Evolutionary conservation across 2,329 filamentous ascomycete species (phyloP).

Genomic region (Colletotrichum viniferum): DNA sequence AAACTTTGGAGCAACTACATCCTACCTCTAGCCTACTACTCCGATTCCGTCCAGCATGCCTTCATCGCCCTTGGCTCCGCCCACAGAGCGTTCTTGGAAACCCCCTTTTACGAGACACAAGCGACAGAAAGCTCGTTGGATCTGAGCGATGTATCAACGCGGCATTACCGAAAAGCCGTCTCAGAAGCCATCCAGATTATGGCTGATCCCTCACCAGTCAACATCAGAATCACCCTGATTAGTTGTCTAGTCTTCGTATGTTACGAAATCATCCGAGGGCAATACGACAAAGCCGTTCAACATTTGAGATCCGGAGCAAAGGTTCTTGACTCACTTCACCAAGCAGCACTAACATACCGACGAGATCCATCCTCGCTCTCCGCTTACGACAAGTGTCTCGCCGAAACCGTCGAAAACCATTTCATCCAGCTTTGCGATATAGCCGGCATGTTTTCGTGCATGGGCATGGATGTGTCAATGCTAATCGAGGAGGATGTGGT

Average conservation of each 20-base stretch:
- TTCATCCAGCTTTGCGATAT: constrained; percentile 12
- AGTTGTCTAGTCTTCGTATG: constrained; percentile 13
- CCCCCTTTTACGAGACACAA: neutral
- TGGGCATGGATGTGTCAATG: constrained; percentile 10
- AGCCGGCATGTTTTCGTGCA: neutral
- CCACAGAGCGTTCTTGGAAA: neutral
- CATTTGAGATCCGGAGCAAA: neutral
- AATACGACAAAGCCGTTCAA: constrained; percentile 3
- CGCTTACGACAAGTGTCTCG: neutral
- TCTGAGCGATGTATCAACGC: neutral
- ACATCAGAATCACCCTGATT: constrained; percentile 4
- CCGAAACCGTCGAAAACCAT: neutral
- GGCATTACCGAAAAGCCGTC: constrained; percentile 7
- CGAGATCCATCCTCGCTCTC: neutral
- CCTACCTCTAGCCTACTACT: constrained; percentile 6
- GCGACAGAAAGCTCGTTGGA: neutral
- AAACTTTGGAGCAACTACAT: constrained; percentile 17
- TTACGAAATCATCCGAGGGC: constrained; percentile 7
- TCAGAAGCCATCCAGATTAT: constrained; percentile 9
- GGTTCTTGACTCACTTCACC: constrained; percentile 7
- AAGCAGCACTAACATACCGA: neutral
- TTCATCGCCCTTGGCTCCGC: constrained; percentile 8
- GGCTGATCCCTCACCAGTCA: constrained; percentile 9
- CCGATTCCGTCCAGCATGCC: constrained; percentile 12
- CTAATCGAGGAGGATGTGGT: constrained; percentile 1